phyloP scores from a whole-genome alignment of 2,329 filamentous ascomycete genomes.

The Fusarium hostae region DNA sequence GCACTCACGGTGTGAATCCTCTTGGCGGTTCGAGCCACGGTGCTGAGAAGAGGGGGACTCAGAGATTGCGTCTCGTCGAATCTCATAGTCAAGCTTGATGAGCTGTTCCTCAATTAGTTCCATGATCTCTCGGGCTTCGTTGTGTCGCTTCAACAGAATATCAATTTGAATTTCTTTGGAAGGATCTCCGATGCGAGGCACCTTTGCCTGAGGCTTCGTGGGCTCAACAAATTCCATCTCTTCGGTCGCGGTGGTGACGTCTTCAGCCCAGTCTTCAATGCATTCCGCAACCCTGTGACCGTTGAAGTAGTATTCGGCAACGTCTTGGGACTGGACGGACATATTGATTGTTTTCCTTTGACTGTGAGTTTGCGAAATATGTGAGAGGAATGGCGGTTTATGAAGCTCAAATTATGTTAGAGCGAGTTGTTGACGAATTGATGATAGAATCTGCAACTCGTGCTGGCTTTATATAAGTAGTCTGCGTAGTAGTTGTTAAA shows the following conservation, averaged over 20 bases:
- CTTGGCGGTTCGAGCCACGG: not conserved
- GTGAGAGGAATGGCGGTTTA: not conserved
- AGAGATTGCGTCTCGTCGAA: not conserved
- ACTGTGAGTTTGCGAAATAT: fast-evolving
- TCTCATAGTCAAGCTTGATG: not conserved
- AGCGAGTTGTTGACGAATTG: not conserved
- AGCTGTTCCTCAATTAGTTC: not conserved
- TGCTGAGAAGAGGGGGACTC: not conserved
- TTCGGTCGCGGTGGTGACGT: not conserved
- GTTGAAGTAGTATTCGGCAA: not conserved
- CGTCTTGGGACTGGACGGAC: not conserved
- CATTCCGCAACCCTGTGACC: no score
- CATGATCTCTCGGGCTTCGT: not conserved
- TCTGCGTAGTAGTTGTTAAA: fast-evolving
- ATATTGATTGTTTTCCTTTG: fast-evolving
- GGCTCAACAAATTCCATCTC: not conserved
- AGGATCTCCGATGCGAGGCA: not conserved
- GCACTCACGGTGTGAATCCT: fast-evolving
- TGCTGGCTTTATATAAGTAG: not conserved
- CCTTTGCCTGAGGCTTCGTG: not conserved
- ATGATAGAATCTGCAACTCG: not conserved
- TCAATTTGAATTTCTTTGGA: not conserved
- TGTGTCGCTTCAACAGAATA: not conserved
- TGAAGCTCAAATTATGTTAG: no score
- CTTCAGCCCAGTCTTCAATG: not conserved